phyloP scores from a whole-genome alignment of 2,329 filamentous ascomycete species.

The Colletotrichum viniferum region DNA sequence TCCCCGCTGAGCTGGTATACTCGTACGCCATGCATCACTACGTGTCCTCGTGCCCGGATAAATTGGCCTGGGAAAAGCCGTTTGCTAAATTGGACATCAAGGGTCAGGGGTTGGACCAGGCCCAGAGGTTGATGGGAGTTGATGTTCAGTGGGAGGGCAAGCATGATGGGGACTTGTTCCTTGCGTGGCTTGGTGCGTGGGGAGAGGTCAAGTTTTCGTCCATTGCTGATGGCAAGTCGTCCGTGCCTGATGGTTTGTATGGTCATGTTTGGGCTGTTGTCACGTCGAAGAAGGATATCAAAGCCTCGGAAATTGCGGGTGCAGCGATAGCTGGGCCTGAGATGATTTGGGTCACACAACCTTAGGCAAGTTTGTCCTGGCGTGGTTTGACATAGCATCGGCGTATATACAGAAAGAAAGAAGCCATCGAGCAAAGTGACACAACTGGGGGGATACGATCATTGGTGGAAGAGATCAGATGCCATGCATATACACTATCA shows the following conservation, averaged over 20 bases:
- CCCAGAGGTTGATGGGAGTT: not conserved
- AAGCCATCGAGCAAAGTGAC: not conserved
- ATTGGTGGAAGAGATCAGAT: not conserved
- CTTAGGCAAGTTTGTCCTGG: fast-evolving
- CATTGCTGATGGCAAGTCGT: constrained; percentile 26
- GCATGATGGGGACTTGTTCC: constrained; percentile 27
- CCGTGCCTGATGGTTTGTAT: constrained; percentile 34
- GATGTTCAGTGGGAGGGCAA: constrained; percentile 21
- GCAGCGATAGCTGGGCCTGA: constrained; percentile 37
- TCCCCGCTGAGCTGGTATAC: constrained; percentile 35
- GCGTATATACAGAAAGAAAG: not conserved
- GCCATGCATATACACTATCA: not conserved
- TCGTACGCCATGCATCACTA: constrained; percentile 34
- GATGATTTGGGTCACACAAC: constrained; percentile 35
- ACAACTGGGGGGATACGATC: not conserved
- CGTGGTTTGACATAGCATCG: not conserved
- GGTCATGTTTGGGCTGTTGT: constrained; percentile 40
- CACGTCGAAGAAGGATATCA: constrained; percentile 28
- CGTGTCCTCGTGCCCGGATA: constrained; percentile 28
- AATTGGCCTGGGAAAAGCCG: not conserved
- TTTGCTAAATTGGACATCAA: not conserved
- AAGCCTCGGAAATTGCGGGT: constrained; percentile 21
- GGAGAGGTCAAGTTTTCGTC: constrained; percentile 34
- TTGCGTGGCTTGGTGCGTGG: constrained; percentile 42
- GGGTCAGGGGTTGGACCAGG: not conserved